A percentile compares a stretch with the other conserved stretches of the same genome.
Conservation (phyloP, 768 basidiomycete species). For the Hygrophorus pudorinus region DNA sequence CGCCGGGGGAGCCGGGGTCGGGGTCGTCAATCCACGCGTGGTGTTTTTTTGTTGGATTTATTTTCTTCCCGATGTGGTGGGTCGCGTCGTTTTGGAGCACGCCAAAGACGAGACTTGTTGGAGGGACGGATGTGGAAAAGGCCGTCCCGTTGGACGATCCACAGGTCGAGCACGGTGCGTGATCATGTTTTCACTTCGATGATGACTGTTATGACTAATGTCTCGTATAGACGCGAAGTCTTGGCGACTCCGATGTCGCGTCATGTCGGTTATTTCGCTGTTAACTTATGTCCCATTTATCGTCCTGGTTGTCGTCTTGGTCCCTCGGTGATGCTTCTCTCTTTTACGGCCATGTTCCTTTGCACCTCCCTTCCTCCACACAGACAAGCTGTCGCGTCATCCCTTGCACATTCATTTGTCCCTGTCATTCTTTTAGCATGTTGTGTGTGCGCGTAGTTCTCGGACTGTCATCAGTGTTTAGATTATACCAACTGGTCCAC, state of each 20-base stretch:
- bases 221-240: conserved; percentile 49
- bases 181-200: background rate
- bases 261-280: conserved; percentile 58
- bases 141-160: conserved; percentile 69
- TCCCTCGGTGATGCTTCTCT: conserved; percentile 5
- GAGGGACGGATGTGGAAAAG: conserved; percentile 49
- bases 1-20: conserved; percentile 24
- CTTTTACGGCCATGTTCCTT: background rate
- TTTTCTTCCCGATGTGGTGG: conserved; percentile 60
- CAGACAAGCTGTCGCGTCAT: background rate
- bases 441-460: background rate
- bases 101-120: conserved; percentile 54
- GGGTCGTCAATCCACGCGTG: conserved; percentile 55
- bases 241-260: conserved; percentile 69
- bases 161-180: conserved; percentile 67
- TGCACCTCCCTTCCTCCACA: background rate
- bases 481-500: background rate
- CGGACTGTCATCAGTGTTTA: background rate
- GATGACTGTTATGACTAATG: background rate
- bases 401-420: background rate
- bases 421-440: background rate
- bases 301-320: conserved; percentile 60
- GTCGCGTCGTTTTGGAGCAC: conserved; percentile 39
- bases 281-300: conserved; percentile 77
- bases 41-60: conserved; percentile 71